Percentiles rank a stretch among this genome's conserved stretches.
Conservation (phyloP, 139 green algal species). For the Volvox reticuliferus region DNA sequence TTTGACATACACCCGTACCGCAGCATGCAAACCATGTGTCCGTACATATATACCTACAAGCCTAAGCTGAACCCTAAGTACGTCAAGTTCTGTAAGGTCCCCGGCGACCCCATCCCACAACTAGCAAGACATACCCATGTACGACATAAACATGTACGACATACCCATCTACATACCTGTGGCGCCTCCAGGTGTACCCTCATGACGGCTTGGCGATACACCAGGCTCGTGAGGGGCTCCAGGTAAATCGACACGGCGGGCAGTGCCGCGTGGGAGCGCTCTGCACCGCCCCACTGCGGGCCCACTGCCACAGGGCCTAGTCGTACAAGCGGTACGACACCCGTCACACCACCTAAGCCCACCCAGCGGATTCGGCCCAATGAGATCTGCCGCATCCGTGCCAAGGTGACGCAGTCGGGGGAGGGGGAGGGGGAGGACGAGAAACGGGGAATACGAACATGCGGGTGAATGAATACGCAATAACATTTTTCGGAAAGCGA, state of each 20-base stretch:
- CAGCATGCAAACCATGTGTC: too few relatives aligned
- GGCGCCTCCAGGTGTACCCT: conserved; percentile 45
- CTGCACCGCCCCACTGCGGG: conserved; percentile 53
- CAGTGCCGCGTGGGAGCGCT: conserved; percentile 57
- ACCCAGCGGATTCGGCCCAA: conserved; percentile 58
- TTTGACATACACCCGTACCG: too few relatives aligned
- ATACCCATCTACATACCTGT: neutral
- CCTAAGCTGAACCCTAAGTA: too few relatives aligned
- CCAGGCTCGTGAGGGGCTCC: conserved; percentile 65
- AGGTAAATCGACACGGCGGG: conserved; percentile 67
- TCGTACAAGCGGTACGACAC: conserved; percentile 67
- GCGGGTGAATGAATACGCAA: too few relatives aligned
- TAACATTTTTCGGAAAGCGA: too few relatives aligned
- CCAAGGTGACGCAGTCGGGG: too few relatives aligned
- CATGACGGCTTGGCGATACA: conserved; percentile 73
- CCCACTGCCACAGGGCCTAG: conserved; percentile 67
- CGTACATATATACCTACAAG: too few relatives aligned
- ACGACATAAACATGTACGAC: neutral
- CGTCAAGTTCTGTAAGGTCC: too few relatives aligned
- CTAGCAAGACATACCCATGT: neutral
- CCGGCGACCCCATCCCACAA: too few relatives aligned
- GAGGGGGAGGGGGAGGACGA: neutral
- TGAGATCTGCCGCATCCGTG: conserved; percentile 47
- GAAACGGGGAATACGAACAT: too few relatives aligned
- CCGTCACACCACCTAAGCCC: conserved; percentile 69